Base-by-base conservation (phyloP, 1,284 basidiomycete species). In the Irpex sp. region DNA sequence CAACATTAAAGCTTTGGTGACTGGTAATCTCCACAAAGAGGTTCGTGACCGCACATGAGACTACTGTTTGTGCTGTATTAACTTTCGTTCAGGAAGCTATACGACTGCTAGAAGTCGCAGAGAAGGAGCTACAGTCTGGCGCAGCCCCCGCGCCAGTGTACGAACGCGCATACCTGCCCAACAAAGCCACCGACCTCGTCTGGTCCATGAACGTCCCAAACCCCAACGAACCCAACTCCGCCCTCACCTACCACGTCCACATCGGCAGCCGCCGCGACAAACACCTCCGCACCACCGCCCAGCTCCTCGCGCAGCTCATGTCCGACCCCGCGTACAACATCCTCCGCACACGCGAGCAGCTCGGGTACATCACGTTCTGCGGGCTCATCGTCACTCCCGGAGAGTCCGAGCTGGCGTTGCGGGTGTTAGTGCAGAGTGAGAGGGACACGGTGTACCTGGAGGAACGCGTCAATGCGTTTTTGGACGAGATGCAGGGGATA, bases 301-400 rank as follows among this genome's bases (percentile, higher is more conserved):
- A 83, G 5, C 80, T 94, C 37, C 80, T 92, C 39, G 82, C 83
- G 0, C 94, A 95, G 70, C 90, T 97, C 64, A 80, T 94, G 39
- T 80, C 83, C 8, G 97, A 99, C 71, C 96, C 97, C 0, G 85
- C 90, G n/a, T 99, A 99, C 77, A 91, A 97, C 72, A 81, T 90
- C 43, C 83, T 99, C 49, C 89, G 97, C n/a, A 98, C 97, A 1
- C 90, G 95, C 74, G 95, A 99, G 74, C 97, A 99, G 75, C 83
- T 99, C 0, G 97, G 97, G 9, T 99, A 99, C 74, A 83, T 97
- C 57, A 94, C 95, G 49, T 83, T 79, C 2, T 85, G 85, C 61
- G 80, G 83, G 0, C 76, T 79, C 43, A 85, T 83, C 81, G 72
- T 78, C 31, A 73, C 89, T 51, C 71, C 83, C 31, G 88, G 90